A percentile compares a stretch with the other conserved stretches of the same genome.
phyloP scores from a whole-genome alignment of 768 basidiomycete species.

The Tubosaeta brunneosetosa region DNA sequence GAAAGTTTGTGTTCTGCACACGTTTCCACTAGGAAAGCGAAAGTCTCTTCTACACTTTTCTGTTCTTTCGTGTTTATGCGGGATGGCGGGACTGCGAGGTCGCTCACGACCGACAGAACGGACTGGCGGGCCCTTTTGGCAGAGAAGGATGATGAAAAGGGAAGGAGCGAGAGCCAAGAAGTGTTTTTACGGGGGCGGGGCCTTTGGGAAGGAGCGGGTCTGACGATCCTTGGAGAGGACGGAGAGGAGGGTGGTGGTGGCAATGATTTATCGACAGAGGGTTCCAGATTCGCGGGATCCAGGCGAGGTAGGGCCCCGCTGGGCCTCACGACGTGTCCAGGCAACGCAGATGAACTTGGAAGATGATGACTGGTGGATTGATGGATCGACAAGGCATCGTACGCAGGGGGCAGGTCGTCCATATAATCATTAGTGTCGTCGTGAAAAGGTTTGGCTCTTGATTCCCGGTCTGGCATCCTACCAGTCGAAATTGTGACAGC shows the following conservation, averaged over 20 bases:
- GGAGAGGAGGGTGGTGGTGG: neutral
- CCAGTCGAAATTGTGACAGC: neutral
- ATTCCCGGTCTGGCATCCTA: constrained; percentile 3
- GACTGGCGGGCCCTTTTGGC: constrained; percentile 49
- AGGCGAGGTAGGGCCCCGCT: neutral
- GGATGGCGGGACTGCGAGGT: constrained; percentile 36
- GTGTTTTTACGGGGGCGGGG: constrained; percentile 4
- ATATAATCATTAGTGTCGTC: neutral
- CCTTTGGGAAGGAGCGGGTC: neutral
- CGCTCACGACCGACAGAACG: constrained; percentile 47
- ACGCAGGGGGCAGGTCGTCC: constrained; percentile 14
- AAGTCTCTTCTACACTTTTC: constrained; percentile 34
- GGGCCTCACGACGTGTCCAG: neutral
- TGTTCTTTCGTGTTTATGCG: neutral
- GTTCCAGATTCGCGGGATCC: neutral
- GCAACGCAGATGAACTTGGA: neutral
- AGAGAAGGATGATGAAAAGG: constrained; percentile 24
- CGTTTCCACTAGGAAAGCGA: constrained; percentile 57
- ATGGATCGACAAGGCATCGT: constrained; percentile 5
- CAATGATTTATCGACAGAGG: neutral
- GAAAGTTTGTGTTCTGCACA: constrained; percentile 51
- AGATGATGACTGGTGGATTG: neutral
- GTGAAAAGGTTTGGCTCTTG: neutral
- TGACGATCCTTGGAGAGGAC: neutral
- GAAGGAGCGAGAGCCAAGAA: constrained; percentile 29